Percentiles rank a stretch among this genome's conserved stretches.
phyloP scores from a whole-genome alignment of 805 yeast species.

The Nakazawaea ernobii region DNA sequence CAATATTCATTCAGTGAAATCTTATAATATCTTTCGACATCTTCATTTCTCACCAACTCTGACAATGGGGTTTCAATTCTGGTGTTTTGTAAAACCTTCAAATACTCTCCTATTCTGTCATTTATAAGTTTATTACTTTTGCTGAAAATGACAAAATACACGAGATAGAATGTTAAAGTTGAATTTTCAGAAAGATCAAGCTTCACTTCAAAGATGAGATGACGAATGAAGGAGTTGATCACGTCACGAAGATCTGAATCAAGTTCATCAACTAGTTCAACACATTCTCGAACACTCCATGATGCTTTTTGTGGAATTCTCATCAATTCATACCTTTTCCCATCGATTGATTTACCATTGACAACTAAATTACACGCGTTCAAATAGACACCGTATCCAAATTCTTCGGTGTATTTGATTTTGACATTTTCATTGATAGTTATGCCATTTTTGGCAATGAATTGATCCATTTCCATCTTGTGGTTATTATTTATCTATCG shows the following conservation, averaged over 20 bases:
- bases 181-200: constrained; percentile 8
- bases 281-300: constrained; percentile 27
- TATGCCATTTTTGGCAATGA: not conserved
- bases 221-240: constrained; percentile 15
- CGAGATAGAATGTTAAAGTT: constrained; percentile 21
- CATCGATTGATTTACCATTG: not conserved
- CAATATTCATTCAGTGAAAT: constrained; percentile 16
- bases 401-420: not conserved
- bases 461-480: not conserved
- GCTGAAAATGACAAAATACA: constrained; percentile 19
- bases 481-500: not conserved
- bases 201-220: constrained; percentile 13
- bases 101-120: constrained; percentile 22
- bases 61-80: constrained; percentile 20
- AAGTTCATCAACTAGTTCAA: constrained; percentile 13
- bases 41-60: constrained; percentile 22
- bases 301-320: constrained; percentile 30
- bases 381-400: constrained; percentile 8
- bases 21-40: constrained; percentile 17
- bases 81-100: constrained; percentile 28
- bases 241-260: constrained; percentile 17
- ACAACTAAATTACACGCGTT: not conserved
- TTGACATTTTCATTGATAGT: not conserved
- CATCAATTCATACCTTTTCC: constrained; percentile 25
- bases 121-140: constrained; percentile 16